A percentile compares a stretch with the other conserved stretches of the same genome.
Evolutionary conservation across 2,329 filamentous ascomycete genomes (phyloP).

Genomic region (Didymella exigua): DNA sequence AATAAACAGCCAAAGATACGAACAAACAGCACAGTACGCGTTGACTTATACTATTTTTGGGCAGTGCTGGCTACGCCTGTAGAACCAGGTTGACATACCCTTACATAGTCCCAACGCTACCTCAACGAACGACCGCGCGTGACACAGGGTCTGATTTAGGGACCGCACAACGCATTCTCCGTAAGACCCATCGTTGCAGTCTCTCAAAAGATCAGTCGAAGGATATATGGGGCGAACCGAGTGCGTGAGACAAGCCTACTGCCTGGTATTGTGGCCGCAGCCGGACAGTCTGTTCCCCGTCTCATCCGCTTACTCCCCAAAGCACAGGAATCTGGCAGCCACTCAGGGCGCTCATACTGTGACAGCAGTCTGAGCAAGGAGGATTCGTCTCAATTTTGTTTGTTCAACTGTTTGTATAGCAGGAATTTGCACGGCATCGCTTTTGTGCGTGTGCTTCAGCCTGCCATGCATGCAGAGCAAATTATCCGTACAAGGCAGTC

Average conservation of each 20-base stretch:
- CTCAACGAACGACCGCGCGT: neutral
- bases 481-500: neutral
- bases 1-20: neutral
- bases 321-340: neutral
- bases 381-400: neutral
- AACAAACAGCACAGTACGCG: neutral
- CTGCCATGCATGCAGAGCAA: conserved; percentile 2
- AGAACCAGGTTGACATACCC: neutral
- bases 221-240: neutral
- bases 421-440: neutral
- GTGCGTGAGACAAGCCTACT: conserved; percentile 2
- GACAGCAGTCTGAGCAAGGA: neutral
- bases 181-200: neutral
- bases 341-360: neutral
- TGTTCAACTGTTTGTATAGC: neutral
- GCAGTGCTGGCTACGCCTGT: neutral
- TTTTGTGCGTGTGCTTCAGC: conserved; percentile 1
- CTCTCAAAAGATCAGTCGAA: conserved; percentile 2
- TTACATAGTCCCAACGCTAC: neutral
- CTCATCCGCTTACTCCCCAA: neutral
- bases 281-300: neutral
- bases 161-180: neutral
- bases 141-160: neutral
- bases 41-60: neutral
- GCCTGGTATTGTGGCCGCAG: conserved; percentile 11